Conservation (phyloP, 1,284 basidiomycete genomes). For the Puccinia polysora region DNA sequence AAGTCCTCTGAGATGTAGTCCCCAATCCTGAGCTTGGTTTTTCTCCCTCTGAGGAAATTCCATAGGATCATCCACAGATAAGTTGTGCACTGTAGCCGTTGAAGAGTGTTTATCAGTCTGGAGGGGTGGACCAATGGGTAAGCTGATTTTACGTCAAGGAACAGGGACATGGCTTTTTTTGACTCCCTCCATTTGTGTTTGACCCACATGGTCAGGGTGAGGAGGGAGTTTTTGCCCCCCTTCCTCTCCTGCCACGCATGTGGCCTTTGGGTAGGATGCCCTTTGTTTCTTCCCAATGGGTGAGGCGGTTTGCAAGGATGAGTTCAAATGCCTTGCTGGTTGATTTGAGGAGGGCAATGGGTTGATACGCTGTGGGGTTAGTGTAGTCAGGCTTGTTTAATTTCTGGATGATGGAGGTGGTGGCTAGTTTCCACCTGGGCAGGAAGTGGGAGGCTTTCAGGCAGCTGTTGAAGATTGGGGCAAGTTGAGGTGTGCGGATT, state of each 20-base stretch:
- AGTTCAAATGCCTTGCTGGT: neutral
- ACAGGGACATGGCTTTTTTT: neutral
- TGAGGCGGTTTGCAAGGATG: neutral
- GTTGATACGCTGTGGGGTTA: neutral
- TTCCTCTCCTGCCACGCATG: neutral
- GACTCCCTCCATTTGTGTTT: neutral
- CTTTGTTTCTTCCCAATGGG: neutral
- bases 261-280: neutral
- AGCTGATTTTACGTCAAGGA: slow-evolving; percentile 14
- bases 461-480: neutral
- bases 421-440: neutral
- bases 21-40: neutral
- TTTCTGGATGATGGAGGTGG: neutral
- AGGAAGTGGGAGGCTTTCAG: neutral
- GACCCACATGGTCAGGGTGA: neutral
- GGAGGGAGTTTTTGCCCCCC: neutral
- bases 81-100: neutral
- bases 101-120: neutral
- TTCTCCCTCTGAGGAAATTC: neutral
- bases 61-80: neutral
- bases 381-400: neutral
- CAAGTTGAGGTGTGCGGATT: neutral
- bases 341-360: slow-evolving; percentile 9
- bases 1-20: neutral
- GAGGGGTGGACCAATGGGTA: neutral